Evolutionary conservation across 306 rosid genomes (phyloP), one percentile per base, ranked within the genome.

Genomic region (Abrus precatorius): DNA sequence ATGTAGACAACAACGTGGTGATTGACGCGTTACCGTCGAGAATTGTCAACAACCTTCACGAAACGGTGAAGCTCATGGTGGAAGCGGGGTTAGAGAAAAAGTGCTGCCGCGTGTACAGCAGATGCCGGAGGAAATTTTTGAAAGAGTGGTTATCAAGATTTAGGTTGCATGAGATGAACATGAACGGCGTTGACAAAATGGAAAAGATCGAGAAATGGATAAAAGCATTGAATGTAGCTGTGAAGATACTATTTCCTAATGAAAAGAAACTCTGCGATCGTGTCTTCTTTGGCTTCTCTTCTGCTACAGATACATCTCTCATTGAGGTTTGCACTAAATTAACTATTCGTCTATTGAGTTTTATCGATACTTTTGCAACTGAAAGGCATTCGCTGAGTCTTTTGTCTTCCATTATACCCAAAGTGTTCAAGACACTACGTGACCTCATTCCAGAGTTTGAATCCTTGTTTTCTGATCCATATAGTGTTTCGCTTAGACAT

Each of bases 211-310:
- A 44, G n/a, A 14, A 1, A 0, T 43, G 94, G 97, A 88, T 78
- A n/a, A 91, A 88, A 63, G 86, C 89, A 29, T 77, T 78, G 1
- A 87, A 85, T 5, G 82, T 92, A 1, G 68, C 94, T 6, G 77
- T 88, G 30, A 86, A 90, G 40, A 84, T 89, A 70, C 84, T 94
- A 9, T 94, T 91, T 65, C 97, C 94, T 0, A 87, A 89, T 47
- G 96, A 92, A 82, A 87, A 88, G 0, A 78, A 86, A 54, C 94
- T 94, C 49, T 90, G 88, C 11, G 87, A 87, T 40, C 88, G 87
- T 1, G 72, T 92, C 60, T 89, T 94, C 83, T 57, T 60, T 14
- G 92, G 94, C 9, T 77, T 89, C 79, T 78, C 89, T 12, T 80
- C 90, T 8, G 72, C 87, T 14, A 83, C 89, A 0, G 90, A 91